Evolutionary conservation across 768 basidiomycete genomes (phyloP).

Genomic region (Termitomyces sp.): DNA sequence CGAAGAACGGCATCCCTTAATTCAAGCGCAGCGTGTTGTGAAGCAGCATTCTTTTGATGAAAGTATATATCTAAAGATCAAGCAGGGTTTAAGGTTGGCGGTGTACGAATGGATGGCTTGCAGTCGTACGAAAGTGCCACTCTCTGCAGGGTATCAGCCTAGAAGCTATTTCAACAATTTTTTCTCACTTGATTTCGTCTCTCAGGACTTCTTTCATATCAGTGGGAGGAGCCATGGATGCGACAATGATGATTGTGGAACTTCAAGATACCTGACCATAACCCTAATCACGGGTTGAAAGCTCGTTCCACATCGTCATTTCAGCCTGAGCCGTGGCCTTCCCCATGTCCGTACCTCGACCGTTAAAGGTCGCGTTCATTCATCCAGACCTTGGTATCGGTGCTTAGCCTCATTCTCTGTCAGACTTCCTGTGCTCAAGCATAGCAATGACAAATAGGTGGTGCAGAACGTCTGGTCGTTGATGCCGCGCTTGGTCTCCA

Average conservation of each 20-base stretch:
- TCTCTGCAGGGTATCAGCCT: slow-evolving; percentile 37
- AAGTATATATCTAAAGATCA: slow-evolving; percentile 66
- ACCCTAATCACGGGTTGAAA: slow-evolving; percentile 6
- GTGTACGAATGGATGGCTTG: not conserved
- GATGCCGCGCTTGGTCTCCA: slow-evolving; percentile 92
- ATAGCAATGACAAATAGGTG: slow-evolving; percentile 48
- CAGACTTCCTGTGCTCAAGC: slow-evolving; percentile 10
- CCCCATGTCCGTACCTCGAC: slow-evolving; percentile 10
- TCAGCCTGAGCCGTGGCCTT: not conserved
- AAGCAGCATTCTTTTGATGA: slow-evolving; percentile 56
- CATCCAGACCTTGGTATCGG: slow-evolving; percentile 96
- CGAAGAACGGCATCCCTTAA: slow-evolving; percentile 69
- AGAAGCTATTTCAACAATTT: not conserved
- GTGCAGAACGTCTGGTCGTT: slow-evolving; percentile 92
- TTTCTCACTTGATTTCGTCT: slow-evolving; percentile 54
- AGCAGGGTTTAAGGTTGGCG: not conserved
- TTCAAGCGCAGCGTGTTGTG: slow-evolving; percentile 60
- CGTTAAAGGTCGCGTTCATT: slow-evolving; percentile 69
- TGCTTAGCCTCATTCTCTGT: slow-evolving; percentile 24
- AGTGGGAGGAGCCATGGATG: slow-evolving; percentile 21
- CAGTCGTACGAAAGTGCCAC: slow-evolving; percentile 70
- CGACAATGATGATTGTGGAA: not conserved
- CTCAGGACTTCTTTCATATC: slow-evolving; percentile 56
- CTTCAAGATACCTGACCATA: slow-evolving; percentile 1
- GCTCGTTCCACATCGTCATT: not conserved